Evolutionary conservation across 2,329 filamentous ascomycete species (phyloP).

Genomic region (Zelopaecilomyces penicillatus): DNA sequence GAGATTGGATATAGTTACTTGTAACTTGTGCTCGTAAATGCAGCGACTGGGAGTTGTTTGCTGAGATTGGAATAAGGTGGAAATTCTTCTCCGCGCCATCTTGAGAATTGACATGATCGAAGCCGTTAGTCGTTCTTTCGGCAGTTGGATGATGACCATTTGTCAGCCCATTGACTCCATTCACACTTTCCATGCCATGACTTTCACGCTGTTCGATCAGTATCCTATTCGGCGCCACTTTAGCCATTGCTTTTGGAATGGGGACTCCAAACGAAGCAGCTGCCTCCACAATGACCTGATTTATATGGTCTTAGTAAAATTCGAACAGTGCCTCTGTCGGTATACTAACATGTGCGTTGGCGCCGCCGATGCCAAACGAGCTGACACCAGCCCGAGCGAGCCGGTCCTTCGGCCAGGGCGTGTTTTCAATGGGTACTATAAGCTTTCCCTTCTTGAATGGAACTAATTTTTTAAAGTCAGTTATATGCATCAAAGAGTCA

Average conservation of each 20-base stretch:
- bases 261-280: background rate
- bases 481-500: background rate
- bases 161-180: background rate
- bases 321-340: no score
- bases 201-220: background rate
- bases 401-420: conserved; percentile 27
- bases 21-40: background rate
- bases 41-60: background rate
- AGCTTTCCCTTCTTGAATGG: conserved; percentile 18
- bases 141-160: background rate
- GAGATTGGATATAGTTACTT: background rate
- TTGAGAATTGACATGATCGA: background rate
- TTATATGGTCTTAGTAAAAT: background rate
- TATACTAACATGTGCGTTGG: conserved; percentile 23
- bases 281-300: background rate
- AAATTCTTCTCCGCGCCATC: background rate
- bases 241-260: background rate
- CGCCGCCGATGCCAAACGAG: conserved; percentile 28
- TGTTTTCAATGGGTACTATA: conserved; percentile 20
- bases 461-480: conserved; percentile 4
- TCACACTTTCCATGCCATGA: background rate
- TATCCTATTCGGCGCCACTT: no score
- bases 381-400: conserved; percentile 20
- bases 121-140: background rate
- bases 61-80: background rate